phyloP scores from a whole-genome alignment of 352 stramenopile genomes.

The Globisporangium echinulatum region DNA sequence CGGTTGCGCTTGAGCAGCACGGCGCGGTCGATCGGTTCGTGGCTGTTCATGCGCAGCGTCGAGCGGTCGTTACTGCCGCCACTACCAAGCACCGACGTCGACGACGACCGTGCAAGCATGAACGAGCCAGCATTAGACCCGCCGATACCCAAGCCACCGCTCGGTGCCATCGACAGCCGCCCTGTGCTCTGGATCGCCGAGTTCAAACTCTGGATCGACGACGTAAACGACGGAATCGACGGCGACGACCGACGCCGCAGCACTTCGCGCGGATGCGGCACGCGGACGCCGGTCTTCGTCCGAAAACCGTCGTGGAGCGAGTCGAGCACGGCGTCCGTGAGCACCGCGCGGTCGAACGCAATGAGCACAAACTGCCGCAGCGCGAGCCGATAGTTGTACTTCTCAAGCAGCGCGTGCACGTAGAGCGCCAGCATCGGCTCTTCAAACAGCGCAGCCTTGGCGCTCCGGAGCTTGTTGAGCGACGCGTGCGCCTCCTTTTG shows the following conservation, averaged over 20 bases:
- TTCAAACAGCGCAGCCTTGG: conserved; percentile 75
- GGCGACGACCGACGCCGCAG: conserved; percentile 70
- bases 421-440: conserved; percentile 78
- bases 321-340: conserved; percentile 79
- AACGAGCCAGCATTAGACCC: conserved; percentile 8
- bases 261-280: conserved; percentile 42
- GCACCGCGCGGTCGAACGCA: conserved; percentile 61
- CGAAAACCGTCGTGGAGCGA: conserved; percentile 48
- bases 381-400: conserved; percentile 82
- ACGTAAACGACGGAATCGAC: conserved; percentile 85
- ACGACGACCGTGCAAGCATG: conserved; percentile 13
- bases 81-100: conserved; percentile 16
- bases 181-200: conserved; percentile 69
- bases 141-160: conserved; percentile 9
- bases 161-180: conserved; percentile 47
- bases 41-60: conserved; percentile 57
- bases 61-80: conserved; percentile 29
- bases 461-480: conserved; percentile 72
- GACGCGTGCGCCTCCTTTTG: conserved; percentile 85
- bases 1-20: conserved; percentile 75
- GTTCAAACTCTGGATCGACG: conserved; percentile 78
- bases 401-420: conserved; percentile 75
- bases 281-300: conserved; percentile 31
- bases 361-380: conserved; percentile 85
- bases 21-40: conserved; percentile 61